A percentile compares a stretch with the other conserved stretches of the same genome.
These are phyloP conservation scores for Daldinia eschscholtzii DNA, from an alignment of 2,329 filamentous ascomycete genomes.

Conservation along the genomic window DNA sequence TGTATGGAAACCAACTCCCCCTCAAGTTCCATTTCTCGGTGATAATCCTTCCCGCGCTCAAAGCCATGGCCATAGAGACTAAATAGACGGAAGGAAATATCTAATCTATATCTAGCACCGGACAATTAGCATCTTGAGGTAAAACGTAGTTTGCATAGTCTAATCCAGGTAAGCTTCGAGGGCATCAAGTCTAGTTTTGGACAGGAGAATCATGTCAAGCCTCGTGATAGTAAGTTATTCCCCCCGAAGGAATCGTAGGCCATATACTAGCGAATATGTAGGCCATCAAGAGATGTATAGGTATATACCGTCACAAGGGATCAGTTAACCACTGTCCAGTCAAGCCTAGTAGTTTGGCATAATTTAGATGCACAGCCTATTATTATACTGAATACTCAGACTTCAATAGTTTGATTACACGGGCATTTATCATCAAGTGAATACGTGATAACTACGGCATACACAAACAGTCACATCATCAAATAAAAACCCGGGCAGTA, in stretches of 20 bases:
- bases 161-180: too few species aligned
- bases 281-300: not conserved
- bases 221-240: not conserved
- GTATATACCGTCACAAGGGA: not conserved
- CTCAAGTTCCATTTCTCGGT: too few species aligned
- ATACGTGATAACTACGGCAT: not conserved
- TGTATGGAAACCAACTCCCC: too few species aligned
- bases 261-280: not conserved
- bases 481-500: not conserved
- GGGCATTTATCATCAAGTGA: not conserved
- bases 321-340: not conserved
- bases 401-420: not conserved
- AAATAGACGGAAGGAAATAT: too few species aligned
- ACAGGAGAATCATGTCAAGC: too few species aligned
- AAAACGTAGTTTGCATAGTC: too few species aligned
- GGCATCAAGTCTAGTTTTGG: too few species aligned
- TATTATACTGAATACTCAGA: not conserved
- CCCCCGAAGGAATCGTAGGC: not conserved
- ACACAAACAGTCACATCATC: slow-evolving; percentile 3
- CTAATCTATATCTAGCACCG: too few species aligned
- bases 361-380: not conserved
- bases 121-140: too few species aligned
- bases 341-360: not conserved
- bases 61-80: too few species aligned
- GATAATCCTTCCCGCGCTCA: too few species aligned